Evolutionary conservation across 2,329 filamentous ascomycete species (phyloP), one percentile per base, ranked within the genome.

Genomic region (Phyllosticta ampelicida): DNA sequence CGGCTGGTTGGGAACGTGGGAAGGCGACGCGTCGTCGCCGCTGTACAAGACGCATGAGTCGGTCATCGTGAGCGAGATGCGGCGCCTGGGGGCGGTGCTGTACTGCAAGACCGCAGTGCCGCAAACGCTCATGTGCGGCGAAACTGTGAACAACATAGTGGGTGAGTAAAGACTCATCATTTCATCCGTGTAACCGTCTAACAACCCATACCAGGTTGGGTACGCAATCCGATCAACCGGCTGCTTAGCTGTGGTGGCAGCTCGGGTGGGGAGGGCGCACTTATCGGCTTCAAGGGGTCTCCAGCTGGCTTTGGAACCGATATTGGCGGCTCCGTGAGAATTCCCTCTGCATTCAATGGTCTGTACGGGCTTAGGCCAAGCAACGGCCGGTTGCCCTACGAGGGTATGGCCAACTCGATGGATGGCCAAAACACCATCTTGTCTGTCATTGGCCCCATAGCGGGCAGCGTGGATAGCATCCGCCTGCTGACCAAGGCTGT

Each of bases 401-500:
- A 70, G 19, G 70, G 71, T 49, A 69, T 71, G 72, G 82, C 84
- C 0, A 86, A 85, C 65, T 80, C 77, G 9, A 80, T 83, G 76
- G 80, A 81, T 55, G 86, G 86, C 0, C 84, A 89, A 63, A 83
- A 81, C 62, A 79, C 77, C 0, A 76, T 86, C 29, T 72, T 82
- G 1, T 86, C 81, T 0, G 81, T 86, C 1, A 77, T 86, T 11
- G 86, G 85, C 0, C 83, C 84, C 0, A 67, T 90, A 13, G 80
- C 80, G 0, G 80, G 79, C 0, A 82, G 79, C 1, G 70, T 79
- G 1, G 74, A 75, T 1, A 79, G 78, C 0, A 64, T 87, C 11
- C 77, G 77, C 48, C 69, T 88, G 2, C 65, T 84, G 1, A 75
- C 83, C 1, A 78, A 82, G 63, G 72, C 78, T 0, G 66, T 88